Percentiles rank a stretch among this genome's conserved stretches.
These are phyloP conservation scores for Xanthoceras sorbifolium DNA, from an alignment of 345 rosid species.

Conservation along the genomic window DNA sequence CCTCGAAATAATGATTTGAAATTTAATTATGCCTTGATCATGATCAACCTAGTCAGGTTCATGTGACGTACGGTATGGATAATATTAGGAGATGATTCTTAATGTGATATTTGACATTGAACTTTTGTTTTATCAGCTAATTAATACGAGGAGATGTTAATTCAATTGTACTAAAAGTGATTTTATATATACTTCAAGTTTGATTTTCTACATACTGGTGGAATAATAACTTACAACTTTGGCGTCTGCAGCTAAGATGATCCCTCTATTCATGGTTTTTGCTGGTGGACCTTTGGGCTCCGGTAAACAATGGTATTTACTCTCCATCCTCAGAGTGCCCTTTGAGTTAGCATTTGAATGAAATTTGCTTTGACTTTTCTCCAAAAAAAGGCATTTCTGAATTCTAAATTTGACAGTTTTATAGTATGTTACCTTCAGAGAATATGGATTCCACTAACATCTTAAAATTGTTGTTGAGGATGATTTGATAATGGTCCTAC, in stretches of 20 bases:
- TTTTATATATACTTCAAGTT: background rate
- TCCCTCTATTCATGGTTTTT: slow-evolving; percentile 90
- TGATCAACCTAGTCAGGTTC: background rate
- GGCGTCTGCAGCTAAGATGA: slow-evolving; percentile 78
- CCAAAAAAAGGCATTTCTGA: background rate
- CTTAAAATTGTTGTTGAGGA: background rate
- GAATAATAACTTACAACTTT: slow-evolving; percentile 17
- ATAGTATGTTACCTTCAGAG: background rate
- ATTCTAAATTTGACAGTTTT: background rate
- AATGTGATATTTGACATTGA: background rate
- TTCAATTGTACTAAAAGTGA: background rate
- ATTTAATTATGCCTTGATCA: background rate
- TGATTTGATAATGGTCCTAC: background rate
- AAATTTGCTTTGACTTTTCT: background rate
- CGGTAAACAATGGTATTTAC: slow-evolving; percentile 79
- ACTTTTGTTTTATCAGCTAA: background rate
- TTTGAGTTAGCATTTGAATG: background rate
- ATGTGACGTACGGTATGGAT: background rate
- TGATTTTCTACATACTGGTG: background rate
- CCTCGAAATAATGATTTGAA: background rate
- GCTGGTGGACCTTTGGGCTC: slow-evolving; percentile 98
- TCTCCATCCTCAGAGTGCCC: background rate
- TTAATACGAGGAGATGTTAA: background rate
- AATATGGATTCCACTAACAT: background rate
- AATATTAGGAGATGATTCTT: background rate